Base-by-base conservation (phyloP, 805 yeast species). In the Pichia cephalocereana region DNA sequence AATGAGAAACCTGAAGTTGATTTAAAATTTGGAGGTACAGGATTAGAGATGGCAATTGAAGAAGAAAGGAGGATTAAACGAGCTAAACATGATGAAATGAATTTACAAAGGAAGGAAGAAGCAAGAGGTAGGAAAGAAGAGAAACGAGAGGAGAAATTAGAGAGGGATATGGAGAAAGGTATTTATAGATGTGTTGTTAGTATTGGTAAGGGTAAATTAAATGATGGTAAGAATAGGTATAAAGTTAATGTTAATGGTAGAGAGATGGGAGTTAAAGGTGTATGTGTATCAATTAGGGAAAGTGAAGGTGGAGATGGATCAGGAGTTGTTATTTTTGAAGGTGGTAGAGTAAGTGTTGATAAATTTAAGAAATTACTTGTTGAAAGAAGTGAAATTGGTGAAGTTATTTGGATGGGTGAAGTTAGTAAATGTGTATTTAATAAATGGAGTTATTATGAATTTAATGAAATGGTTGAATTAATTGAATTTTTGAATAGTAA, bases 1-100 rank as follows among this genome's bases (percentile, higher is more conserved):
- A 83, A 95, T 6, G 96, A 96, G 83, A 83, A 7, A 95, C 96
- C 3, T 93, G 91, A 63, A 84, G 93, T 27, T 86, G 84, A 57
- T 69, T 88, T 41, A 78, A 83, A 40, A 6, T 10, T 9, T 10
- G 32, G 32, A 12, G 32, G 32, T 56, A 91, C 98, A 0, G 79
- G 79, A 4, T 82, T 89, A 55, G 99, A 91, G 59, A 70, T 72
- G 63, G 65, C 72, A 45, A 96, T 93, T 0, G 70, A 76, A 41
- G 63, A 69, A 26, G 93, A 90, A 52, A 83, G 88, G 5, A 80
- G 74, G 38, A 75, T 77, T 41, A 70, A 99, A 31, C 69, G 67
- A 34, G 53, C 65, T 14, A 63, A 67, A 38, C 99, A 93, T 65
- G 70, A 76, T 52, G 64, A 63, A 39, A 72, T 62, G 17, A 93